A percentile compares a stretch with the other conserved stretches of the same genome.
Evolutionary conservation across 768 basidiomycete species (phyloP).

Genomic region (Tubosaeta sp.): DNA sequence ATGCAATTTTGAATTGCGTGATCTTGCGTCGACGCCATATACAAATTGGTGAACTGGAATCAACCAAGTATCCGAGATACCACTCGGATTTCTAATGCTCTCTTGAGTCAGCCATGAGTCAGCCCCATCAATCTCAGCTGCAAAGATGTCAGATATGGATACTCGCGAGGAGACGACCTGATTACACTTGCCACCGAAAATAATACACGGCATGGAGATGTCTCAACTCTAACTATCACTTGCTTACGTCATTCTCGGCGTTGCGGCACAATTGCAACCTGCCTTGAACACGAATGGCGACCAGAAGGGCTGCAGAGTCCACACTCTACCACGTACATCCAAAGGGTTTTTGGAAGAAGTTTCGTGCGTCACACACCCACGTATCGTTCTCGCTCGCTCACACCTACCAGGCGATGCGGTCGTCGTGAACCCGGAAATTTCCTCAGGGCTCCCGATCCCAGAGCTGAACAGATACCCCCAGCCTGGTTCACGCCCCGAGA

Average conservation of each 20-base stretch:
- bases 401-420: slow-evolving; percentile 65
- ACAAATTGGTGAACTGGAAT: slow-evolving; percentile 7
- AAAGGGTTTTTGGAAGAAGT: slow-evolving; percentile 96
- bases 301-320: slow-evolving; percentile 79
- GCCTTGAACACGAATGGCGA: slow-evolving; percentile 49
- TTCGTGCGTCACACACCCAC: slow-evolving; percentile 52
- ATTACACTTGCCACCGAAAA: background rate
- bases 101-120: background rate
- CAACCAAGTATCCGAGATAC: slow-evolving; percentile 1
- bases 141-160: background rate
- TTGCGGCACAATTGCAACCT: slow-evolving; percentile 4
- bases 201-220: background rate
- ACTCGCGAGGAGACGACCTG: background rate
- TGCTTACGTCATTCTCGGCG: slow-evolving; percentile 14
- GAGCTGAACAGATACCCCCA: slow-evolving; percentile 74
- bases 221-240: background rate
- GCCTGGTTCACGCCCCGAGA: slow-evolving; percentile 84
- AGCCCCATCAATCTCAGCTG: background rate
- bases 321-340: slow-evolving; percentile 87
- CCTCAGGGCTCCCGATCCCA: slow-evolving; percentile 80
- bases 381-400: slow-evolving; percentile 1
- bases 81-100: background rate
- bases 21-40: slow-evolving; percentile 24
- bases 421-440: slow-evolving; percentile 87
- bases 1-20: slow-evolving; percentile 28